Evolutionary conservation across 148 eudicot genomes (phyloP), one percentile per base, ranked within the genome.

Genomic region (Fagopyrum tataricum): DNA sequence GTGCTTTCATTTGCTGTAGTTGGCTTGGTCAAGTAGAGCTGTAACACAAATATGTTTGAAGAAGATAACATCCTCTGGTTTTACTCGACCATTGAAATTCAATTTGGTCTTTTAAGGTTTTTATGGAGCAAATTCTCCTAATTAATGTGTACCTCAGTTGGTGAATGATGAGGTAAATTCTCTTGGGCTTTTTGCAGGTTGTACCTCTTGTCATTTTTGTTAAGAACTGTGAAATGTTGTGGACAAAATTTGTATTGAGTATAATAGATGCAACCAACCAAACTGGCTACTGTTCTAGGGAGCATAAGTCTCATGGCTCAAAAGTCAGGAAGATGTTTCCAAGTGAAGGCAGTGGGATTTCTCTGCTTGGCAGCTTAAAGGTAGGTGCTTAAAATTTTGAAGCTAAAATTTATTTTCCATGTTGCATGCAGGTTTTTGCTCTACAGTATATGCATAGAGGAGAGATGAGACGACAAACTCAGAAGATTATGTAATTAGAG

Each of bases 361-460:
- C 84, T 79, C 80, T 88, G 80, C 83, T 90, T 62, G 98, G 98
- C 77, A 79, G 55, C 62, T 20, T 90, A 23, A 95, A 88, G 91
- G 96, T 90, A 66, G 77, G 79, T 67, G 14, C 40, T 13, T 6
- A 5, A 64, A 37, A 4, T 72, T 72, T 12, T 26, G 53, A 44
- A 70, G 47, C 7, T 24, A 24, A 61, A 24, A 26, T 12, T 6
- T 13, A 24, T 61, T 61, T 31, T 15, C 40, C 24, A 61, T 23
- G 67, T 61, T 26, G 4, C 40, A 61, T 61, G 67, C 67, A 61
- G n/a, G 67, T 26, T 61, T 8, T 7, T 23, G 37, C 23, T 14
- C 12, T 52, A 7, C 3, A n/a, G 17, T 11, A 59, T 23, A 68
- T 39, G 23, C 71, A 40, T 40, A 41, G 47, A 40, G 12, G 23